phyloP scores from a whole-genome alignment of 2,329 filamentous ascomycete species.

The Nectriaceae sp. region DNA sequence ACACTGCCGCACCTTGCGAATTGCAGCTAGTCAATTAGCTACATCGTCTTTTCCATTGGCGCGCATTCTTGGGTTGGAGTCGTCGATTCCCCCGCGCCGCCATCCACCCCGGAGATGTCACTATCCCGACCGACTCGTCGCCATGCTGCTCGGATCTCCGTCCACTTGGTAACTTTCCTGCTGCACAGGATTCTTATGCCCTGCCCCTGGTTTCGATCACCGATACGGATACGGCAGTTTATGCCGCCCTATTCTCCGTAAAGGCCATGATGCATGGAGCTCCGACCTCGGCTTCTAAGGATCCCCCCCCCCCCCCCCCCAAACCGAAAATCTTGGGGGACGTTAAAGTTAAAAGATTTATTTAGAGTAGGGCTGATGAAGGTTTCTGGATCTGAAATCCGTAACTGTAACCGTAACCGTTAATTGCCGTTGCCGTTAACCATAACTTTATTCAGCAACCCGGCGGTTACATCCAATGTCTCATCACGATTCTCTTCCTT shows the following conservation, averaged over 20 bases:
- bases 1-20: constrained; percentile 21
- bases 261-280: constrained; percentile 12
- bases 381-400: background rate
- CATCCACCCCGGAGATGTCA: constrained; percentile 13
- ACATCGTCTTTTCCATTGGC: constrained; percentile 27
- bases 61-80: constrained; percentile 20
- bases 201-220: background rate
- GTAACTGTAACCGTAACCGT: too few species aligned
- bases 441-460: too few species aligned
- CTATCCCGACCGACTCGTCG: constrained; percentile 13
- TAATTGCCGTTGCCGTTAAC: too few species aligned
- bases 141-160: constrained; percentile 1
- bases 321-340: constrained; percentile 10
- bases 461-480: background rate
- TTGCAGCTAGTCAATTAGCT: constrained; percentile 19
- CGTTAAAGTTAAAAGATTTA: constrained; percentile 13
- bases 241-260: constrained; percentile 6
- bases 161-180: constrained; percentile 1
- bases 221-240: constrained; percentile 2
- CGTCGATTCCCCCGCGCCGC: background rate
- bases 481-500: background rate
- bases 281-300: constrained; percentile 30
- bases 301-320: constrained; percentile 18
- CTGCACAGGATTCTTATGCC: background rate
- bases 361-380: background rate